Evolutionary conservation across 345 rosid genomes (phyloP).

Genomic region (Eucalyptus dawsonii): DNA sequence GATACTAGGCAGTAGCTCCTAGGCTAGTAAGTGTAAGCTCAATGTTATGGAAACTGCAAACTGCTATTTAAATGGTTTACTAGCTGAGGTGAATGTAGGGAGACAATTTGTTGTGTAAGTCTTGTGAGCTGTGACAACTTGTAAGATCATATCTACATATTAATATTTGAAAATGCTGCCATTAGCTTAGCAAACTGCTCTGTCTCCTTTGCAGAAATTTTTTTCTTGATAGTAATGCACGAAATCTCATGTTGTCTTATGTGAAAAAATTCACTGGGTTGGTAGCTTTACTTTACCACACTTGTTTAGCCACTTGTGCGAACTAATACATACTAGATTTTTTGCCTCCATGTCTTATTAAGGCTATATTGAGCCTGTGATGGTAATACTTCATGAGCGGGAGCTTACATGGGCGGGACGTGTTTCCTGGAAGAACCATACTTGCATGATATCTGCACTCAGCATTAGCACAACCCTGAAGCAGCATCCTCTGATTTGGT

Average conservation of each 20-base stretch:
- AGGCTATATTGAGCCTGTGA: conserved; percentile 97
- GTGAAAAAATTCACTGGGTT: not conserved
- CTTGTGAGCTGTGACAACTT: not conserved
- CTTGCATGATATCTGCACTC: conserved; percentile 91
- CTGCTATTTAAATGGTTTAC: not conserved
- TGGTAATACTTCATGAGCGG: conserved; percentile 90
- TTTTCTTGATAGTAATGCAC: not conserved
- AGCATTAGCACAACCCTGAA: conserved; percentile 89
- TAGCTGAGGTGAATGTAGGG: not conserved
- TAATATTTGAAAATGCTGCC: not conserved
- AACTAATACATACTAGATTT: not conserved
- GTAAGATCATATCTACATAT: not conserved
- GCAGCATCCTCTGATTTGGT: conserved; percentile 98
- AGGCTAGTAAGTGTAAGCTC: not conserved
- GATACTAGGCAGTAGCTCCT: not conserved
- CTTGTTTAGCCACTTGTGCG: not conserved
- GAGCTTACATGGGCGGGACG: conserved; percentile 98
- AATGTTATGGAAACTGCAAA: not conserved
- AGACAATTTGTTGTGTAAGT: not conserved
- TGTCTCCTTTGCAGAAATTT: not conserved
- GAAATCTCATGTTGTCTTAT: not conserved
- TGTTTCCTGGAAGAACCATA: conserved; percentile 86
- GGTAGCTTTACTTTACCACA: not conserved
- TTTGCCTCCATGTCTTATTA: conserved; percentile 2
- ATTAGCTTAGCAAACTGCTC: not conserved